phyloP scores from a whole-genome alignment of 257 asterid genomes.

The Solanum tarijense region DNA sequence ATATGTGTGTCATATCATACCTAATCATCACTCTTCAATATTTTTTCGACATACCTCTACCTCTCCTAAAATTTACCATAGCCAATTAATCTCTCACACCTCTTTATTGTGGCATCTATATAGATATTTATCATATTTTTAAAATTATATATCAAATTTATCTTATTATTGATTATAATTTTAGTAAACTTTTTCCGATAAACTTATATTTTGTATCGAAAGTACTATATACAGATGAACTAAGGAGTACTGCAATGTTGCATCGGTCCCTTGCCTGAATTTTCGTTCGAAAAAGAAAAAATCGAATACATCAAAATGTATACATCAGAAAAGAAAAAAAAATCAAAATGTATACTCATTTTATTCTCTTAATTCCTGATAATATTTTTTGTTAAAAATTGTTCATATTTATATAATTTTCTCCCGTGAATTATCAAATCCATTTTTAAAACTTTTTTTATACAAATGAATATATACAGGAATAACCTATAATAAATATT shows the following conservation, averaged over 20 bases:
- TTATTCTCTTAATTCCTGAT: not conserved
- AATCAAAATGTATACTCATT: no score
- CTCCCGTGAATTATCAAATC: not conserved
- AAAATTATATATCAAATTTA: no score
- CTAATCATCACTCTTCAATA: not conserved
- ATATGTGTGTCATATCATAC: no score
- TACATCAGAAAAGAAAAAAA: no score
- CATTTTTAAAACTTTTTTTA: not conserved
- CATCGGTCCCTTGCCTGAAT: not conserved
- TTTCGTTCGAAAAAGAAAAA: no score
- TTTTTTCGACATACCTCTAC: accelerated
- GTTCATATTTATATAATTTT: not conserved
- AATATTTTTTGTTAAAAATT: not conserved
- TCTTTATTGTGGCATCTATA: no score
- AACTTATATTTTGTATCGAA: no score
- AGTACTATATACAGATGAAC: not conserved
- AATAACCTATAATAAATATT: no score
- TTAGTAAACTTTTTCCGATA: no score
- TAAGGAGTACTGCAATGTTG: not conserved
- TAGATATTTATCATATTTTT: no score
- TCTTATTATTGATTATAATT: not conserved
- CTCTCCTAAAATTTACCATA: not conserved
- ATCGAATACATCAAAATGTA: not conserved
- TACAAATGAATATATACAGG: not conserved
- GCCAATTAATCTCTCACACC: no score